These are phyloP conservation scores for Lyophyllum atratum DNA, from an alignment of 768 basidiomycete genomes.

Conservation along the genomic window DNA sequence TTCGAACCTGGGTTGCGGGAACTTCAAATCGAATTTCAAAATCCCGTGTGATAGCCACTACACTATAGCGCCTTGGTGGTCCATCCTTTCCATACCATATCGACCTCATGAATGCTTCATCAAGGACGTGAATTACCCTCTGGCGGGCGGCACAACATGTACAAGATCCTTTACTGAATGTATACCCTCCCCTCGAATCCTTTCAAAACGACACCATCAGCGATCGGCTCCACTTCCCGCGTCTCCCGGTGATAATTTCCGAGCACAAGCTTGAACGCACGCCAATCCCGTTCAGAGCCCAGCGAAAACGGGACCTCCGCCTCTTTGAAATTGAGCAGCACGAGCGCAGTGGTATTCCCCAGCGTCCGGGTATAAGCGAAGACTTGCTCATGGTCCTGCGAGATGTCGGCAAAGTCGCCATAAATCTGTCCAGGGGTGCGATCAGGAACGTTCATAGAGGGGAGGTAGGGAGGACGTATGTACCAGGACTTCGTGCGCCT, in stretches of 20 bases:
- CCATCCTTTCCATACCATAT: too few species aligned
- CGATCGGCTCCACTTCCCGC: not conserved
- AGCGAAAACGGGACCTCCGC: conserved; percentile 24
- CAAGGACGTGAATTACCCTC: not conserved
- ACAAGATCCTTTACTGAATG: conserved; percentile 5
- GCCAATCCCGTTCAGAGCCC: conserved; percentile 7
- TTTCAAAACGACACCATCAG: conserved; percentile 17
- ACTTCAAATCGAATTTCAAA: not conserved
- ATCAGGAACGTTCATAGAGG: not conserved
- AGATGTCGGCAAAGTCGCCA: conserved; percentile 58
- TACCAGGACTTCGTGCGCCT: conserved; percentile 56
- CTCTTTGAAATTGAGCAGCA: conserved; percentile 51
- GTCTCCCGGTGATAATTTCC: conserved; percentile 28
- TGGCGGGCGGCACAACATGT: not conserved
- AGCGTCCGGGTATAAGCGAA: conserved; percentile 56
- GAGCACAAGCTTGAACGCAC: conserved; percentile 23
- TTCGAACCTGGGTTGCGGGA: not conserved
- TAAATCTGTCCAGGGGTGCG: conserved; percentile 43
- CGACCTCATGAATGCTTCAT: too few species aligned
- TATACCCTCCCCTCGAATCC: conserved; percentile 39
- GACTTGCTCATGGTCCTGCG: conserved; percentile 45
- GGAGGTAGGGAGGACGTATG: conserved; percentile 15
- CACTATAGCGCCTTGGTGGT: conserved; percentile 5
- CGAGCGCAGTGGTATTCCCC: conserved; percentile 34
- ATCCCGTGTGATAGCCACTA: not conserved